These are phyloP conservation scores for Metschnikowia picachoensis DNA, from an alignment of 805 yeast genomes.

Conservation along the genomic window DNA sequence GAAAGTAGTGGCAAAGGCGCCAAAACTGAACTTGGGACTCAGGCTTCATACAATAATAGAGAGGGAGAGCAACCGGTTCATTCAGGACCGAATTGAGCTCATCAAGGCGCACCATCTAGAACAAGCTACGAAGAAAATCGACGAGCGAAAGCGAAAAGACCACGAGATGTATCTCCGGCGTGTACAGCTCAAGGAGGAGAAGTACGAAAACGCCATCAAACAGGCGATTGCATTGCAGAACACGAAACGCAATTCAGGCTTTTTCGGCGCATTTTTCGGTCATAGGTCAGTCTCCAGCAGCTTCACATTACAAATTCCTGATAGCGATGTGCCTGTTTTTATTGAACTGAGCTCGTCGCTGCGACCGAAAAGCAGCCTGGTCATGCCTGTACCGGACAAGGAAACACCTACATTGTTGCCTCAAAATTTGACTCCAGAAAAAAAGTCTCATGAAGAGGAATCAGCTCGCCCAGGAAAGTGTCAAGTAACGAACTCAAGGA, in stretches of 20 bases:
- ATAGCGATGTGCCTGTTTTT: not conserved
- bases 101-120: conserved; percentile 37
- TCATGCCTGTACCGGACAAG: too few relatives aligned
- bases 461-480: too few relatives aligned
- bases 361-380: not conserved
- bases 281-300: conserved; percentile 12
- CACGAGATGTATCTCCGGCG: conserved; percentile 36
- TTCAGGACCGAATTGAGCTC: conserved; percentile 35
- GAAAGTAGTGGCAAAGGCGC: conserved; percentile 6
- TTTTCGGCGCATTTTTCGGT: conserved; percentile 33
- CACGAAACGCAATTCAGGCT: conserved; percentile 21
- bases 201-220: conserved; percentile 30
- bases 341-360: not conserved
- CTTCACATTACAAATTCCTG: conserved; percentile 10
- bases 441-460: too few relatives aligned
- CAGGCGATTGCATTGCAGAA: conserved; percentile 25
- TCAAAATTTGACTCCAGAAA: not conserved
- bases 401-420: not conserved
- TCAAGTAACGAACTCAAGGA: not conserved
- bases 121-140: conserved; percentile 33
- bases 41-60: conserved; percentile 31
- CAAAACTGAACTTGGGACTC: conserved; percentile 20
- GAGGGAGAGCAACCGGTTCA: conserved; percentile 34
- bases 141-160: conserved; percentile 37
- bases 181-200: conserved; percentile 35